Conservation (phyloP, 306 rosid genomes). For the Calophaca sinica region DNA sequence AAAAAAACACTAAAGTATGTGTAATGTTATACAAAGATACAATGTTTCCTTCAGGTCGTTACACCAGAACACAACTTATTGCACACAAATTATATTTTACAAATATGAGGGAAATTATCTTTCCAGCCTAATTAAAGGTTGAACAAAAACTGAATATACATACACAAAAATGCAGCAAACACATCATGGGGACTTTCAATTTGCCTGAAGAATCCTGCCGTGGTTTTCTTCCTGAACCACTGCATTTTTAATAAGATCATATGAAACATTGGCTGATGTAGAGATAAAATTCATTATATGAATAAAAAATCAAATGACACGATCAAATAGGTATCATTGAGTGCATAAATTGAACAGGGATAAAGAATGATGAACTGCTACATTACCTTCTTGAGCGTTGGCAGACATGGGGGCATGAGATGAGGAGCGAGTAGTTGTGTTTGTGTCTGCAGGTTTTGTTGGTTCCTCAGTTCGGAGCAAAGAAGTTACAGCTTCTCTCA, state of each 20-base stretch:
- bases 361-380: background rate
- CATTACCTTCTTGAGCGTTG: conserved; percentile 64
- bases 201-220: conserved; percentile 80
- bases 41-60: conserved; percentile 11
- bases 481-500: conserved; percentile 79
- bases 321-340: conserved; percentile 29
- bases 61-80: conserved; percentile 35
- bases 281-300: background rate
- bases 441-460: conserved; percentile 41
- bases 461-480: conserved; percentile 66
- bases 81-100: conserved; percentile 42
- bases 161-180: conserved; percentile 28
- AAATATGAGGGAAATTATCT: conserved; percentile 36
- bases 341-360: conserved; percentile 11
- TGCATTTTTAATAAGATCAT: conserved; percentile 52
- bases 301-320: conserved; percentile 12
- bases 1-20: conserved; percentile 1
- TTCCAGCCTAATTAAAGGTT: conserved; percentile 41
- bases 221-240: conserved; percentile 66
- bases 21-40: conserved; percentile 32
- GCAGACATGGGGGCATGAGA: conserved; percentile 37
- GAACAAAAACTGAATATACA: conserved; percentile 33
- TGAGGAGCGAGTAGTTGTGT: conserved; percentile 22
- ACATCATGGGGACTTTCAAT: conserved; percentile 49
- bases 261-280: conserved; percentile 2